A percentile compares a stretch with the other conserved stretches of the same genome.
These are phyloP conservation scores for Candolleomyces eurysporus DNA, from an alignment of 768 basidiomycete species.

Conservation along the genomic window DNA sequence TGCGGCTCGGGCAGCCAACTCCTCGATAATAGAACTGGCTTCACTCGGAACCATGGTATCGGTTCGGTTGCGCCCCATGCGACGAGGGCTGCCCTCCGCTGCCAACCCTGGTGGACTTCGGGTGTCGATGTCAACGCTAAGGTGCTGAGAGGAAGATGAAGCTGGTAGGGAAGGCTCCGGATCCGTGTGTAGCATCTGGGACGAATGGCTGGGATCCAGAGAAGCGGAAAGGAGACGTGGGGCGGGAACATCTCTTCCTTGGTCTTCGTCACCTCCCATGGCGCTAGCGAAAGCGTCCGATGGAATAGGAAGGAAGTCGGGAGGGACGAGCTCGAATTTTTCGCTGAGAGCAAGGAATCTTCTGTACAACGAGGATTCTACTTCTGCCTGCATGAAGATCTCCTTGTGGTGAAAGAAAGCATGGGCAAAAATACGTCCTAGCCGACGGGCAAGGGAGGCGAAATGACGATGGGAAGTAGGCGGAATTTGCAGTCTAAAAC, in stretches of 20 bases:
- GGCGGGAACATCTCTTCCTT: slow-evolving; percentile 25
- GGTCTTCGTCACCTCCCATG: slow-evolving; percentile 19
- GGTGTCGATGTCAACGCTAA: background rate
- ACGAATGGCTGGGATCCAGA: slow-evolving; percentile 4
- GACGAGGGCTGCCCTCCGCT: slow-evolving; percentile 36
- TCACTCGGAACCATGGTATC: slow-evolving; percentile 74
- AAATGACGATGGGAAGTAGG: slow-evolving; percentile 83
- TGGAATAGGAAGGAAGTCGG: slow-evolving; percentile 83
- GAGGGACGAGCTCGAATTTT: slow-evolving; percentile 78
- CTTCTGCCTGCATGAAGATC: slow-evolving; percentile 86
- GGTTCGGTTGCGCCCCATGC: slow-evolving; percentile 55
- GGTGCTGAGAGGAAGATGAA: background rate
- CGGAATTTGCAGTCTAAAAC: slow-evolving; percentile 72
- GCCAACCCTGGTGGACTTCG: slow-evolving; percentile 12
- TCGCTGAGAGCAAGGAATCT: slow-evolving; percentile 84
- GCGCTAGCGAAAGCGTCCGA: slow-evolving; percentile 22
- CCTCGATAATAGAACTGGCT: background rate
- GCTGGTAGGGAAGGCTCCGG: background rate
- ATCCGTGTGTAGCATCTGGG: slow-evolving; percentile 9
- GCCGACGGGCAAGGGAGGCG: slow-evolving; percentile 81
- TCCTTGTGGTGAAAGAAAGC: slow-evolving; percentile 95
- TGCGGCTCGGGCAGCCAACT: background rate
- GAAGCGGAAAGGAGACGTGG: slow-evolving; percentile 26
- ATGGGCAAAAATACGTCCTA: slow-evolving; percentile 94
- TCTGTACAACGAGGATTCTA: slow-evolving; percentile 85